Base-by-base conservation (phyloP, 2,329 filamentous ascomycete species). In the Tolypocladium album region DNA sequence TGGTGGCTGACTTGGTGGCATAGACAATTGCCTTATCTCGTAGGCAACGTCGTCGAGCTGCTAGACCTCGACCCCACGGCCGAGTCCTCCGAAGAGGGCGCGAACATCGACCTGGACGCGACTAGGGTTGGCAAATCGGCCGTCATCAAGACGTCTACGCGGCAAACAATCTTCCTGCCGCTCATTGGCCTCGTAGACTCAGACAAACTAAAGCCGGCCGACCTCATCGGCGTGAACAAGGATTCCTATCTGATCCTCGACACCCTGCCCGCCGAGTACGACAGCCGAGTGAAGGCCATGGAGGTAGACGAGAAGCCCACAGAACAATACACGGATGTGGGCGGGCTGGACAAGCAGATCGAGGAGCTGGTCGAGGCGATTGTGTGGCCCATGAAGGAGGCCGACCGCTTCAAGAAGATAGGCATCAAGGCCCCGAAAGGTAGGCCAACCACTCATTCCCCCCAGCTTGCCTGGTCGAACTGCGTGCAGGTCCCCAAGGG, bases 341-440 rank as follows among this genome's bases (percentile, higher is more conserved):
- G 94, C 77, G 94, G 94, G 58, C 76, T 99, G 69, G 92, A 97
- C 77, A 99, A 99, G 79, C 94, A 99, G 80, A 99, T 99, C 71
- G 93, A 97, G 75, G 95, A 99, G 78, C 83, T 99, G 59, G 92
- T 99, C 11, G 94, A 99, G 79, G 94, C 94, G 60, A 94, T 99
- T 57, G 94, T 99, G 38, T 97, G 93, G 93, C 94, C 94, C 2
- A 99, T 99, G 94, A 97, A 97, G 83, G 93, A 99, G 78, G 92
- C 94, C 1, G 95, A 99, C 68, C 86, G 93, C 24, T 99, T 99
- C 81, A 97, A 97, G 84, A 97, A 97, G 83, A 97, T 99, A 70
- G 94, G 94, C 67, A 99, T 99, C 82, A 99, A 99, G 80, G 93
- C 94, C 47, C 94, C 94, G 17, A 99, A 99, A 79, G 94, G 94